Base-by-base conservation (phyloP, 345 rosid species). In the Passiflora organensis region DNA sequence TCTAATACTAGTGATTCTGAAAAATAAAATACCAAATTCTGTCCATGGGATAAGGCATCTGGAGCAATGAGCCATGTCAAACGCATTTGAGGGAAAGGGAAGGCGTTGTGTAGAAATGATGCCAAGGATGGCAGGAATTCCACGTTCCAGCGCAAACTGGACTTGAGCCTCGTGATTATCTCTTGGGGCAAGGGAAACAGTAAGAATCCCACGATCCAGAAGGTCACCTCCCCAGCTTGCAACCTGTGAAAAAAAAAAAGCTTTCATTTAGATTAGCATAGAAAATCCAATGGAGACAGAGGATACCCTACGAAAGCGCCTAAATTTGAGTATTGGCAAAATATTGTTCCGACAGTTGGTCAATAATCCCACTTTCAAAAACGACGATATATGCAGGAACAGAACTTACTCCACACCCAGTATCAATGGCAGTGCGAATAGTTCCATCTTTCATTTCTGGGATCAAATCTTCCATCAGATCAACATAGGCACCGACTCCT, bases 21-120 rank as follows among this genome's bases (percentile, higher is more conserved):
- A 8, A 8, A 15, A 41, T 15, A 34, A 13, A 11, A 47, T 12
- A 93, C 99, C 99, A 1, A 86, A 93, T 83, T 93, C 99, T 28
- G 97, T 86, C 99, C 99, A 93, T 13, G 99, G 97, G 57, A 93
- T 93, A 66, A 93, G 99, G 78, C 99, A 89, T 79, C 99, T 82
- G n/a, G 99, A 93, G 83, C 99, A 93, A 75, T 93, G 99, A 74
- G 99, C 99, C 94, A 93, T 86, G 73, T 93, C 99, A 52, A 93
- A 93, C 28, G 97, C 81, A 60, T 75, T 82, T 17, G 99, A 93
- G 32, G 99, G 96, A 78, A 89, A 93, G 32, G 97, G 91, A 32
- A 93, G 89, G 45, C 99, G 89, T 54, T 93, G 99, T 13, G 97
- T 89, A 11, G 99, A 86, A 69, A 93, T 89, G 72, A 93, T 85